Evolutionary conservation across 177 flowering plant species (phyloP), one percentile per base, ranked within the genome.

Genomic region (Tripterygium wilfordii): DNA sequence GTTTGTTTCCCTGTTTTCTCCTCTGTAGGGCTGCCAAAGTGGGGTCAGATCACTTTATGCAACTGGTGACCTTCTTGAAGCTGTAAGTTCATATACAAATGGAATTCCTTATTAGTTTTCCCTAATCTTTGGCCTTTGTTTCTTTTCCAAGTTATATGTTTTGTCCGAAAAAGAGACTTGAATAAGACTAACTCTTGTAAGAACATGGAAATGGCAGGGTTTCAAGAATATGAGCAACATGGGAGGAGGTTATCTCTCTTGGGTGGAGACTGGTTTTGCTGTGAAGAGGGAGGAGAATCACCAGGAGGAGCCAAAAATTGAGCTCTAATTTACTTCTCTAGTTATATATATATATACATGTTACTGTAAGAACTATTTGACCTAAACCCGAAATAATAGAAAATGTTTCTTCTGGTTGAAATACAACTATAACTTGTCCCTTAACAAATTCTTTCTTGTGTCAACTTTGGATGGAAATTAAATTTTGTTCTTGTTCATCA

Each of bases 11-110:
- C n/a, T n/a, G n/a, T n/a, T n/a, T n/a, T n/a, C n/a, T n/a, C n/a
- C n/a, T n/a, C n/a, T n/a, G 46, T 35, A 91, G 95, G 96, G 96
- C 2, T 91, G 98, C 43, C 86, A 71, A 64, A 77, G 81, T 58
- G 96, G 98, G 35, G 86, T 71, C 14, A 67, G 96, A 56, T 91
- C 98, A 15, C 47, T 71, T 22, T 48, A 60, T 56, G 96, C 96
- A 32, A 53, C 81, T 19, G 50, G 61, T 27, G 95, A 78, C 64
- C 86, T 91, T 55, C 71, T 74, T 19, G 44, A 45, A 1, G 72
- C 75, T 26, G 96, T 91, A 63, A 74, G 88, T 61, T 36, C 8
- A 19, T 50, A 18, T 12, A 10, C 10, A 26, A 13, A 6, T n/a
- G 3, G 8, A 7, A 15, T 21, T 14, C 21, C 3, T 22, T 22